These are phyloP conservation scores for Ophiostoma tasmaniense DNA, from an alignment of 2,329 filamentous ascomycete species.

Conservation along the genomic window DNA sequence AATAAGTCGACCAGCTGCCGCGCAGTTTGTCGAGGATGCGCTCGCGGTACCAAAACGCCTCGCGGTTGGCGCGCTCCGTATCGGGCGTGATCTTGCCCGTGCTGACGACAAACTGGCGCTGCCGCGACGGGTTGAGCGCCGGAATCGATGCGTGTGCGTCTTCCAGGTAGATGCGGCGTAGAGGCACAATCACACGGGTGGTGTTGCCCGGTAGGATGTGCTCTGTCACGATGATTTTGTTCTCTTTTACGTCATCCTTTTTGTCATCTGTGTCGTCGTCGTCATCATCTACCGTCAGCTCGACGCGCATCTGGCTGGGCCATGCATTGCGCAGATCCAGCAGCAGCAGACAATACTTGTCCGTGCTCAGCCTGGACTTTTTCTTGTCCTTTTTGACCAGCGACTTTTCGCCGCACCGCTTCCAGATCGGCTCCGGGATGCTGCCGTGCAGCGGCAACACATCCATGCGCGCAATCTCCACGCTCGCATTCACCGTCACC, in stretches of 20 bases:
- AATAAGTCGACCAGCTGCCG: constrained; percentile 65
- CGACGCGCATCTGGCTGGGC: constrained; percentile 68
- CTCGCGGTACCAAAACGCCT: constrained; percentile 88
- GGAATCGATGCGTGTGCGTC: constrained; percentile 72
- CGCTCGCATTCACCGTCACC: constrained; percentile 83
- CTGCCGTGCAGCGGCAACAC: constrained; percentile 62
- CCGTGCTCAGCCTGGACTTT: constrained; percentile 22
- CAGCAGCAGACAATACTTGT: constrained; percentile 68
- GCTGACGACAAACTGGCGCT: constrained; percentile 88
- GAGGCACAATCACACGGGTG: constrained; percentile 64
- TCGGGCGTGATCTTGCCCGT: constrained; percentile 70
- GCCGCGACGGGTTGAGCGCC: constrained; percentile 68
- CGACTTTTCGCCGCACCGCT: constrained; percentile 29
- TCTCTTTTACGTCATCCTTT: background rate
- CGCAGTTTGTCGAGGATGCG: constrained; percentile 62
- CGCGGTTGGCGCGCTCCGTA: constrained; percentile 65
- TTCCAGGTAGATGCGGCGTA: constrained; percentile 67
- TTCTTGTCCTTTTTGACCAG: background rate
- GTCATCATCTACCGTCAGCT: constrained; percentile 38
- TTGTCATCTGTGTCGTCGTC: background rate
- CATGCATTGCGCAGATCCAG: constrained; percentile 84
- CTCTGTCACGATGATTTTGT: constrained; percentile 39
- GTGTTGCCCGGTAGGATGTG: constrained; percentile 59
- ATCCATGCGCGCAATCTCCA: constrained; percentile 75
- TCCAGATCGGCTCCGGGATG: constrained; percentile 55